Percentiles rank a stretch among this genome's conserved stretches.
These are phyloP conservation scores for Calonectria honghensis DNA, from an alignment of 2,329 filamentous ascomycete genomes.

Conservation along the genomic window DNA sequence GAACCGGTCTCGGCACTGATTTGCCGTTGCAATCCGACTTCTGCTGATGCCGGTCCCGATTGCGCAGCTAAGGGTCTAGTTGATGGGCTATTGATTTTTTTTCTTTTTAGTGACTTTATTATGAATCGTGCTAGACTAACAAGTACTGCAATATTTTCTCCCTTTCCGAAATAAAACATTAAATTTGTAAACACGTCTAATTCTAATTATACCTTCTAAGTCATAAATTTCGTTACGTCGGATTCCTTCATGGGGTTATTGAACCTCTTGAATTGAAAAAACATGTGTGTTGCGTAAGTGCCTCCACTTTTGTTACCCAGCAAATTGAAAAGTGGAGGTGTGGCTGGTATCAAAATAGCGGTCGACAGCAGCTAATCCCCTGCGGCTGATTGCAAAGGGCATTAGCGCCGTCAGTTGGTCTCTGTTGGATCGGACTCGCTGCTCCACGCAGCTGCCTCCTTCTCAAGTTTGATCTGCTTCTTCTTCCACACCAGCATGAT, in stretches of 20 bases:
- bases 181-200: not conserved
- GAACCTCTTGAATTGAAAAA: not conserved
- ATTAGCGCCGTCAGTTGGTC: not conserved
- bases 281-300: not conserved
- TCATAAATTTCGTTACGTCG: not conserved
- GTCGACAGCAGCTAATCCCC: not conserved
- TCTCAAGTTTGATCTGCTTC: constrained; percentile 1
- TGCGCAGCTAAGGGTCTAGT: not conserved
- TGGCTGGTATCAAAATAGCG: not conserved
- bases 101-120: not conserved
- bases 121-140: not conserved
- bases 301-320: not conserved
- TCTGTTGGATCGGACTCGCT: not conserved
- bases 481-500: constrained; percentile 19
- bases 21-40: not conserved
- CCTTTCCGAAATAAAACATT: not conserved
- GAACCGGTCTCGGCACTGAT: not conserved
- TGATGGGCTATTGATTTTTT: not conserved
- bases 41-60: not conserved
- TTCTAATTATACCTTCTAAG: not conserved
- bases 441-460: not conserved
- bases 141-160: not conserved
- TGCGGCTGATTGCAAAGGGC: not conserved
- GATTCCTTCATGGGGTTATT: not conserved
- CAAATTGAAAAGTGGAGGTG: not conserved